These are phyloP conservation scores for Aspergillus fumigatus DNA, from an alignment of 2,329 filamentous ascomycete genomes.

Conservation along the genomic window DNA sequence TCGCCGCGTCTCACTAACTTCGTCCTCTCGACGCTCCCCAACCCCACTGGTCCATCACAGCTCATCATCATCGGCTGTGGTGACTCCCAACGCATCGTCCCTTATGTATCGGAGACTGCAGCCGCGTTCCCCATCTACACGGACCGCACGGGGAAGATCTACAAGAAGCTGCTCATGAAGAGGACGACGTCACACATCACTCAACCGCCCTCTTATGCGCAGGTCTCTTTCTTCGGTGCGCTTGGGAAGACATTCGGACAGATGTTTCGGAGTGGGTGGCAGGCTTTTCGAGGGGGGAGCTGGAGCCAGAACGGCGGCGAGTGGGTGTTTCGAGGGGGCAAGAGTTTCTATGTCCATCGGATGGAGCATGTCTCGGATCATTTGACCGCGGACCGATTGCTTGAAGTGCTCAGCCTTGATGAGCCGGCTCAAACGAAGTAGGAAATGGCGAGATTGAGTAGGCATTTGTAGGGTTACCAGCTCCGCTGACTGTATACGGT, in stretches of 20 bases:
- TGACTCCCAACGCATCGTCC: constrained; percentile 14
- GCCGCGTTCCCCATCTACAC: constrained; percentile 17
- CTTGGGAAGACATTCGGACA: constrained; percentile 11
- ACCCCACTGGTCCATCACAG: constrained; percentile 12
- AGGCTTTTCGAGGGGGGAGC: background rate
- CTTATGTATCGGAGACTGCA: constrained; percentile 17
- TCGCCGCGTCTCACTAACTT: constrained; percentile 9
- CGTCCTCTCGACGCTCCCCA: constrained; percentile 14
- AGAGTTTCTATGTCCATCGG: too few species aligned
- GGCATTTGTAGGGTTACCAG: too few species aligned
- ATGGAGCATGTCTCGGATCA: too few species aligned
- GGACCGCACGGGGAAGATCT: constrained; percentile 13
- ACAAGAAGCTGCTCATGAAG: constrained; percentile 18
- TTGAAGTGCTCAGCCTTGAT: too few species aligned
- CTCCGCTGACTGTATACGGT: too few species aligned
- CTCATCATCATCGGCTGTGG: constrained; percentile 23
- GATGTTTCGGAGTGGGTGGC: constrained; percentile 1
- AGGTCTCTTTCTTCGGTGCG: constrained; percentile 6
- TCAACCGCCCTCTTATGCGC: constrained; percentile 9
- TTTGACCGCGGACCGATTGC: too few species aligned
- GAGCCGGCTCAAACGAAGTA: too few species aligned
- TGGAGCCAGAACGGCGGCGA: too few species aligned
- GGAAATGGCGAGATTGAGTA: too few species aligned
- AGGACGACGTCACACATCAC: constrained; percentile 8
- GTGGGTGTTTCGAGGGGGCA: too few species aligned